A percentile compares a stretch with the other conserved stretches of the same genome.
These are phyloP conservation scores for Aspergillus japonicus DNA, from an alignment of 2,329 filamentous ascomycete genomes.

Conservation along the genomic window DNA sequence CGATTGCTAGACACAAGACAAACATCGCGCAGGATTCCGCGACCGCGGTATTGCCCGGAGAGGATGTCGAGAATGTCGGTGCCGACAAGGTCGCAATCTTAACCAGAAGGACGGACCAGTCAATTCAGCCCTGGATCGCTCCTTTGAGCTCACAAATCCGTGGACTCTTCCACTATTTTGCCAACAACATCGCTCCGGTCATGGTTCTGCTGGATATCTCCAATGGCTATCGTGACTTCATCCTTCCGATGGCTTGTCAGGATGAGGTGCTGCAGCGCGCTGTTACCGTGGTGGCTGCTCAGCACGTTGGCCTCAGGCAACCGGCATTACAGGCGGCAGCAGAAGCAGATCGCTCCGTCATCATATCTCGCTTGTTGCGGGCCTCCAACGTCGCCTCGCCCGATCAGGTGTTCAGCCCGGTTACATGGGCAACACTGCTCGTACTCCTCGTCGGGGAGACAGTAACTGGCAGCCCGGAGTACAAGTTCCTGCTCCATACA, in stretches of 20 bases:
- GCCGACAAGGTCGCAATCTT: background rate
- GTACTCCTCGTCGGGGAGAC: conserved; percentile 27
- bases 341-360: conserved; percentile 15
- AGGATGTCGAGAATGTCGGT: background rate
- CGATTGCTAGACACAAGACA: background rate
- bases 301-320: conserved; percentile 20
- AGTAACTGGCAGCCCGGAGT: conserved; percentile 24
- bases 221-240: conserved; percentile 31
- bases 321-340: conserved; percentile 12
- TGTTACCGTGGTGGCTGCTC: conserved; percentile 23
- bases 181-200: conserved; percentile 27
- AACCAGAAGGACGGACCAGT: background rate
- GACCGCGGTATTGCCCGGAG: background rate
- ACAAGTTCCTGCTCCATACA: conserved; percentile 17
- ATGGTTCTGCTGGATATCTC: conserved; percentile 31
- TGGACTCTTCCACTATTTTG: conserved; percentile 23
- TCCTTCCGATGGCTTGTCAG: conserved; percentile 28
- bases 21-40: background rate
- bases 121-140: conserved; percentile 15
- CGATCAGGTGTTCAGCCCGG: conserved; percentile 16
- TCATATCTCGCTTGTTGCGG: conserved; percentile 18
- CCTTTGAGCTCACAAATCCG: conserved; percentile 11
- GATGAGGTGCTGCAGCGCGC: conserved; percentile 25
- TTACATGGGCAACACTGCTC: conserved; percentile 22
- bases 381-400: conserved; percentile 15